Conservation (phyloP, 768 basidiomycete genomes). For the Collybia sordida region DNA sequence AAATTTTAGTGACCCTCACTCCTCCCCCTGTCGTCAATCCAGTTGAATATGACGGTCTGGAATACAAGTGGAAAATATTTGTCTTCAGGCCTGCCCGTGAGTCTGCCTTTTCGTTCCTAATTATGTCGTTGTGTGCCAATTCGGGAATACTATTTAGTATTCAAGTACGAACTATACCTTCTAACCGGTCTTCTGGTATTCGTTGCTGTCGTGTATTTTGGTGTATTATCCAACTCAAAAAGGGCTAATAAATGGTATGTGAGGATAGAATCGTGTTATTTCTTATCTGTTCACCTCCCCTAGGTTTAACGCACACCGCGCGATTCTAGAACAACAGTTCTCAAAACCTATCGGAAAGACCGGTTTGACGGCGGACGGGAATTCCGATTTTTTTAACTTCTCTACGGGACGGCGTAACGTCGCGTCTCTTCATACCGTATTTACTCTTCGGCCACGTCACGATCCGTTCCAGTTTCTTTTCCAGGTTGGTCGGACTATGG, state of each 20-base stretch:
- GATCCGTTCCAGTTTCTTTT: slow-evolving; percentile 69
- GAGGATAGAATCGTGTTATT: slow-evolving; percentile 5
- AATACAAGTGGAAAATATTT: slow-evolving; percentile 73
- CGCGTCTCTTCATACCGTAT: slow-evolving; percentile 74
- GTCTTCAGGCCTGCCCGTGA: slow-evolving; percentile 79
- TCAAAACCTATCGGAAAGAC: slow-evolving; percentile 55
- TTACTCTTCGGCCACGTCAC: slow-evolving; percentile 80
- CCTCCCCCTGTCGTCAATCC: slow-evolving; percentile 56
- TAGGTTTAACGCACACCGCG: slow-evolving; percentile 62
- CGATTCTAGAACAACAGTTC: slow-evolving; percentile 71
- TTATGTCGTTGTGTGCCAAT: background rate
- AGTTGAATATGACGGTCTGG: slow-evolving; percentile 68
- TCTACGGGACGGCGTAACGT: slow-evolving; percentile 84
- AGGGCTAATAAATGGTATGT: slow-evolving; percentile 70
- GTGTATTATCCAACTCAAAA: slow-evolving; percentile 55
- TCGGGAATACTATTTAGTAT: slow-evolving; percentile 36
- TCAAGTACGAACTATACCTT: slow-evolving; percentile 64
- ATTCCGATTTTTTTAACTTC: slow-evolving; percentile 81
- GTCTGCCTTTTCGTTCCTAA: slow-evolving; percentile 23
- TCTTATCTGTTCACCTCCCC: background rate
- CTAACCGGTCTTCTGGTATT: slow-evolving; percentile 56
- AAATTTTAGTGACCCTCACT: slow-evolving; percentile 42
- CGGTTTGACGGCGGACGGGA: slow-evolving; percentile 64
- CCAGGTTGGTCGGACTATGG: slow-evolving; percentile 59
- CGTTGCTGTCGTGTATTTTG: slow-evolving; percentile 54